Evolutionary conservation across 2,329 filamentous ascomycete species (phyloP), one percentile per base, ranked within the genome.

Genomic region (Phialophora expanda): DNA sequence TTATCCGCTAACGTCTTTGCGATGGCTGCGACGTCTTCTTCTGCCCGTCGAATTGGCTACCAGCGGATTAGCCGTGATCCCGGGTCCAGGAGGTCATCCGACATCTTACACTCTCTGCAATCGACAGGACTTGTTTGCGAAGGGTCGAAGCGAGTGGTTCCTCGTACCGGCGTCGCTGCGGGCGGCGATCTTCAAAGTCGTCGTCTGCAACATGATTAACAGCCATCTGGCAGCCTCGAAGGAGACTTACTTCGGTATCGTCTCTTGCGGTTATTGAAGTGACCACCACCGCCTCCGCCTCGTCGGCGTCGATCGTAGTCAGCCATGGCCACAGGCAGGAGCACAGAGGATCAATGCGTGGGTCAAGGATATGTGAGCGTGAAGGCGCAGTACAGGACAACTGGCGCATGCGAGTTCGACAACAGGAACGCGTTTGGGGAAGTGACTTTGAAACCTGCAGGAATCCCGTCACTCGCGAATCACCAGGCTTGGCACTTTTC

Each of bases 1-100:
- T 96, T 90, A 53, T 96, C 92, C 34, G 89, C 85, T 17, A 96
- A 86, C 56, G 89, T 86, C 73, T 89, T 90, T 34, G 91, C 91
- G 73, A 96, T 89, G 58, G 85, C 84, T 64, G 86, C 83, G 44
- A 92, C 87, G 76, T 95, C 91, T 71, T 96, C 91, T 74, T 93
- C 88, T 77, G 90, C 91, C 73, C 87, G 86, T 72, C 90, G 88
- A 74, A 93, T 61, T 26, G 69, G 70, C 69, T 70, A 44, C 12
- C 48, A 34, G 14, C n/a, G 34, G 20, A 48, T 67, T 55, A 69
- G 58, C 58, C 41, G 5, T 9, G 48, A 26, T 26, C 7, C 48
- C 14, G 1, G 22, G 22, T 26, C 50, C 9, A 55, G 7, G 17
- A 24, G 34, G 20, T 17, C 55, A 11, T 22, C 20, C 8, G 12